A percentile compares a stretch with the other conserved stretches of the same genome.
Evolutionary conservation across 2,329 filamentous ascomycete species (phyloP).

Genomic region (Cladosporium phlei): DNA sequence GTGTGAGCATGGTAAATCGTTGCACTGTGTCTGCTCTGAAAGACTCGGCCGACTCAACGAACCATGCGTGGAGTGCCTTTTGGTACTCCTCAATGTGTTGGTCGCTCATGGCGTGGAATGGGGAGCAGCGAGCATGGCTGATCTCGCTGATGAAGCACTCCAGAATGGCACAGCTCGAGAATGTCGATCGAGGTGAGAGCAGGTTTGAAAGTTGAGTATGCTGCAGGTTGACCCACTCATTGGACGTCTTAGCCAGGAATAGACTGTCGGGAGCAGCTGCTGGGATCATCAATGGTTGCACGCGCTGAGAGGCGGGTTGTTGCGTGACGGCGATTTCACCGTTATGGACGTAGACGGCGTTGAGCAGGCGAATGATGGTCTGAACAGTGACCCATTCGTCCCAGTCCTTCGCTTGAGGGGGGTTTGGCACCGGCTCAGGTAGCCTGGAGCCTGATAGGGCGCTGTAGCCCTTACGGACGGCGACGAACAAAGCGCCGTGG

Average conservation of each 20-base stretch:
- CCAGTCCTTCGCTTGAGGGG: not conserved
- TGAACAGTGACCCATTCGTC: conserved; percentile 3
- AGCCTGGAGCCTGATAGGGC: not conserved
- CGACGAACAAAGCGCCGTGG: conserved; percentile 2
- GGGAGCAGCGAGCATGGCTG: not conserved
- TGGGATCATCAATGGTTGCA: not conserved
- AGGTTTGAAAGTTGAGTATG: not conserved
- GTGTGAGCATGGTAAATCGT: conserved; percentile 1
- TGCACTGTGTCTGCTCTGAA: too few species aligned
- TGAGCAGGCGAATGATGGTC: conserved; percentile 5
- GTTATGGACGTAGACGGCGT: conserved; percentile 9
- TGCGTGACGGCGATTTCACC: conserved; percentile 8
- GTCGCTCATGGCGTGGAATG: not conserved
- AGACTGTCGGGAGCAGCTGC: not conserved
- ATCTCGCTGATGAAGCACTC: not conserved
- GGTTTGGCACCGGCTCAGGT: too few species aligned
- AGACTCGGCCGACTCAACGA: not conserved
- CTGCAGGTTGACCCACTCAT: not conserved
- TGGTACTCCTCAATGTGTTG: not conserved
- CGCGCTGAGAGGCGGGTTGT: not conserved
- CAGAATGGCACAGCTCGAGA: not conserved
- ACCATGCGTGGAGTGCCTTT: not conserved
- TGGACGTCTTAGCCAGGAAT: not conserved
- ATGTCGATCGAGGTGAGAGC: not conserved
- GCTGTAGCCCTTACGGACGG: too few species aligned